Conservation (phyloP, 495 filamentous ascomycete species). For the Aspergillus conjunctus region DNA sequence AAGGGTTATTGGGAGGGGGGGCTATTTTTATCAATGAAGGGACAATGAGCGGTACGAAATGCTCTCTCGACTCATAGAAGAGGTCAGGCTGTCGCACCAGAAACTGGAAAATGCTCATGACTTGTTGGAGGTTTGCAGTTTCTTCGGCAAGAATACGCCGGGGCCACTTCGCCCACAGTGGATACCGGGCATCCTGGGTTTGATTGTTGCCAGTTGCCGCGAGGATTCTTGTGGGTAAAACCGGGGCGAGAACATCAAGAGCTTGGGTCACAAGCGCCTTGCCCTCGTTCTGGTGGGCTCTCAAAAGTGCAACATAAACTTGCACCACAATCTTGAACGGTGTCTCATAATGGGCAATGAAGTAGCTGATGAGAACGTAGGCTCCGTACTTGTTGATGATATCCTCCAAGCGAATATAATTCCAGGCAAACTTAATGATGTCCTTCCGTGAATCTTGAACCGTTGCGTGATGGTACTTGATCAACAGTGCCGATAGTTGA, state of each 20-base stretch:
- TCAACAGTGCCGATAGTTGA: constrained; percentile 88
- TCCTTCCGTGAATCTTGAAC: constrained; percentile 93
- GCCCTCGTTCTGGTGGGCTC: constrained; percentile 94
- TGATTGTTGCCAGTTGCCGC: constrained; percentile 37
- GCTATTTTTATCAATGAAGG: constrained; percentile 87
- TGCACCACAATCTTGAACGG: constrained; percentile 94
- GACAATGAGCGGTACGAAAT: constrained; percentile 86
- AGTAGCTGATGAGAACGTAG: constrained; percentile 95
- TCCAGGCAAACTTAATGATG: constrained; percentile 99
- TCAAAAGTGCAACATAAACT: constrained; percentile 86
- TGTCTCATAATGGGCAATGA: constrained; percentile 96
- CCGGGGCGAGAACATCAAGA: constrained; percentile 89
- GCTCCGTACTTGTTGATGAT: constrained; percentile 99
- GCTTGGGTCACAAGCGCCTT: constrained; percentile 90
- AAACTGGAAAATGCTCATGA: constrained; percentile 97
- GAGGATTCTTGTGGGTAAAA: constrained; percentile 70
- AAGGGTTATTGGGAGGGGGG: constrained; percentile 71
- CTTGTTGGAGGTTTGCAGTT: constrained; percentile 92
- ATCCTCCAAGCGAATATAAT: constrained; percentile 94
- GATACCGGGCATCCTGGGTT: constrained; percentile 58
- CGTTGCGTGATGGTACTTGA: constrained; percentile 87
- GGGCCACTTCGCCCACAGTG: constrained; percentile 87
- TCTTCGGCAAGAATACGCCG: constrained; percentile 92
- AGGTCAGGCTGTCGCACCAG: constrained; percentile 88
- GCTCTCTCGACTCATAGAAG: constrained; percentile 93